Conservation (phyloP, 345 rosid genomes). For the Lepidium didymum region DNA sequence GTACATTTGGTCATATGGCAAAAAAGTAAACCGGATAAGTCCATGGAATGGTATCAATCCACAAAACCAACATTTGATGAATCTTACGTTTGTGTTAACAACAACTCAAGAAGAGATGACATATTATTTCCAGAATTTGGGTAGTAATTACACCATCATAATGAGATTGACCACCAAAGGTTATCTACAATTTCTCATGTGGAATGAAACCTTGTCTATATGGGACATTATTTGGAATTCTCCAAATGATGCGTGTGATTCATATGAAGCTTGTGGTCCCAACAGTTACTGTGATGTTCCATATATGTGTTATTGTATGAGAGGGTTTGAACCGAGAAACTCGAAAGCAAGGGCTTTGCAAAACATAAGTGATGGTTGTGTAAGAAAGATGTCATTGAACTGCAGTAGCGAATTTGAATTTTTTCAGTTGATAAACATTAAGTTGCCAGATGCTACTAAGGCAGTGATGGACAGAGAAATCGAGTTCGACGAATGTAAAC, state of each 20-base stretch:
- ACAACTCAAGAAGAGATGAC: not conserved
- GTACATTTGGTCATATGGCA: too few relatives aligned
- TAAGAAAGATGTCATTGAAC: conserved; percentile 32
- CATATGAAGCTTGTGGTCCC: not conserved
- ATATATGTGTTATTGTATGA: not conserved
- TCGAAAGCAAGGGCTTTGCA: conserved; percentile 37
- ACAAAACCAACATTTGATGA: too few relatives aligned
- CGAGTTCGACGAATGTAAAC: not conserved
- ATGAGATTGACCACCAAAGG: not conserved
- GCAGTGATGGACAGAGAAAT: not conserved
- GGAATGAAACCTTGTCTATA: not conserved
- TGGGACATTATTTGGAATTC: not conserved
- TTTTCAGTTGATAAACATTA: conserved; percentile 35
- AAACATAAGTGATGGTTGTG: conserved; percentile 49
- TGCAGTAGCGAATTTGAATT: conserved; percentile 40
- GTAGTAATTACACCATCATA: not conserved
- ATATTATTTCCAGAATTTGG: too few relatives aligned
- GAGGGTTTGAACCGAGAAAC: conserved; percentile 49
- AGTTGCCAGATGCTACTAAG: conserved; percentile 42
- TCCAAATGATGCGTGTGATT: not conserved
- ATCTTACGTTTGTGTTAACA: too few relatives aligned
- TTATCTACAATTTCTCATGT: not conserved
- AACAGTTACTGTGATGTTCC: not conserved
- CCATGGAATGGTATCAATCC: too few relatives aligned
- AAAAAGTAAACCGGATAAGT: too few relatives aligned